Percentiles rank a stretch among this genome's conserved stretches.
These are phyloP conservation scores for Coemansia javaensis DNA, from an alignment of 192 early-diverging fungal genomes.

Conservation along the genomic window DNA sequence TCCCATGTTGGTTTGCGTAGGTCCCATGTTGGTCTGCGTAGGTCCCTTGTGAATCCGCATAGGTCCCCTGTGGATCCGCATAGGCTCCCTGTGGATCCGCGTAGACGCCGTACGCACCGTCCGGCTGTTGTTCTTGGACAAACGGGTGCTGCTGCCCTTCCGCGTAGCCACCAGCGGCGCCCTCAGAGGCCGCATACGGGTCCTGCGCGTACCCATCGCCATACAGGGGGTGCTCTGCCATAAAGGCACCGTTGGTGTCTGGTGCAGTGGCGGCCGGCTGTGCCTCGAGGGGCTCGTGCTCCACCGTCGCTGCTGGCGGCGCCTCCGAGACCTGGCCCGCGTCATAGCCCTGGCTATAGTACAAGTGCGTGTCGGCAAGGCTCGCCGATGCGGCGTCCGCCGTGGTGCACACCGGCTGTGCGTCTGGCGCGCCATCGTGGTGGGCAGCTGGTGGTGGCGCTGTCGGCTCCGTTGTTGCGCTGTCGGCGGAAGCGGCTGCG, in stretches of 20 bases:
- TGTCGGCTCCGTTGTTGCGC: too few species aligned
- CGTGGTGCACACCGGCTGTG: neutral
- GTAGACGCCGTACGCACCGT: too few species aligned
- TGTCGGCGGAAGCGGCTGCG: too few species aligned
- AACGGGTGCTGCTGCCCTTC: too few species aligned
- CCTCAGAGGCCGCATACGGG: neutral
- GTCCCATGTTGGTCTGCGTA: neutral
- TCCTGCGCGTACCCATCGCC: constrained; percentile 1
- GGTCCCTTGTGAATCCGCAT: too few species aligned
- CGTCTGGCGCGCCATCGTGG: neutral
- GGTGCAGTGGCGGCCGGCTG: neutral
- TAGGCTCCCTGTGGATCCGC: too few species aligned
- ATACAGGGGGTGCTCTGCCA: neutral
- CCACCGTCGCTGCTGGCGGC: neutral
- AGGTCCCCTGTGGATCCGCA: too few species aligned
- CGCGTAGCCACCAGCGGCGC: neutral
- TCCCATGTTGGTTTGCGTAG: neutral
- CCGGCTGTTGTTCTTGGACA: too few species aligned
- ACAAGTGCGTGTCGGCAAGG: neutral
- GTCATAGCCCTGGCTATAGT: neutral
- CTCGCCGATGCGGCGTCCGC: neutral
- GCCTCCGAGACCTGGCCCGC: neutral
- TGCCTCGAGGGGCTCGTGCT: neutral
- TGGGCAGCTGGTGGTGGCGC: neutral
- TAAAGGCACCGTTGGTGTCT: neutral